phyloP scores from a whole-genome alignment of 768 basidiomycete species.

The Candolleomyces efflorescens region DNA sequence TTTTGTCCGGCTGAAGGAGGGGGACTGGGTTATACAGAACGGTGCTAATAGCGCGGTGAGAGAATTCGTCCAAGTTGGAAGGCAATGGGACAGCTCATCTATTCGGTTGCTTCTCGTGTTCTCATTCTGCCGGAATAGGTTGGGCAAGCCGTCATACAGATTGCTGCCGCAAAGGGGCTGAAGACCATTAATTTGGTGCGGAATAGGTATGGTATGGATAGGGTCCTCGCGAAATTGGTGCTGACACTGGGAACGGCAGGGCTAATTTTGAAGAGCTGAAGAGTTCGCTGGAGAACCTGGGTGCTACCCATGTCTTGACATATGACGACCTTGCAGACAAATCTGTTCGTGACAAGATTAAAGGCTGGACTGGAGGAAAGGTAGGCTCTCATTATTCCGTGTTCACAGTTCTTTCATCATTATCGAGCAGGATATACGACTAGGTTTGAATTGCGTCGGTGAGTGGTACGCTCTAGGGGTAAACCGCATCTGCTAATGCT shows the following conservation, averaged over 20 bases:
- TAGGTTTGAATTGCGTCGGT: conserved; percentile 51
- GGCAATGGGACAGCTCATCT: background rate
- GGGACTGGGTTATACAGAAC: conserved; percentile 84
- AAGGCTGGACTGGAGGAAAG: conserved; percentile 61
- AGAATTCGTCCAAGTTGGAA: conserved; percentile 4
- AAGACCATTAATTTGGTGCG: conserved; percentile 84
- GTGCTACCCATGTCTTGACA: conserved; percentile 73
- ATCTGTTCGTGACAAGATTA: conserved; percentile 46
- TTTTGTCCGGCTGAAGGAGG: conserved; percentile 57
- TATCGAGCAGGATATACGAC: conserved; percentile 32
- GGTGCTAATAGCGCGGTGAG: conserved; percentile 80
- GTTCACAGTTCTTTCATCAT: background rate
- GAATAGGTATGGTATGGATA: conserved; percentile 42
- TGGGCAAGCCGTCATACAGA: conserved; percentile 83
- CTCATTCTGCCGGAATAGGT: conserved; percentile 37
- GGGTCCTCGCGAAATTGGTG: background rate
- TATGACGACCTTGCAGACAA: conserved; percentile 71
- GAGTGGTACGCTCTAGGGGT: conserved; percentile 3
- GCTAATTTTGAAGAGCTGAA: conserved; percentile 50
- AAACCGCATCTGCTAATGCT: background rate
- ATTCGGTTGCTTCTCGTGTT: background rate
- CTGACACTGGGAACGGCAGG: too few species aligned
- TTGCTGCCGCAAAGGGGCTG: conserved; percentile 65
- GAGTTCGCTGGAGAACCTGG: conserved; percentile 49
- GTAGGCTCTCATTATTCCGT: conserved; percentile 25